Percentiles rank a stretch among this genome's conserved stretches.
Conservation (phyloP, 495 filamentous ascomycete genomes). For the Penicillium turbatum region DNA sequence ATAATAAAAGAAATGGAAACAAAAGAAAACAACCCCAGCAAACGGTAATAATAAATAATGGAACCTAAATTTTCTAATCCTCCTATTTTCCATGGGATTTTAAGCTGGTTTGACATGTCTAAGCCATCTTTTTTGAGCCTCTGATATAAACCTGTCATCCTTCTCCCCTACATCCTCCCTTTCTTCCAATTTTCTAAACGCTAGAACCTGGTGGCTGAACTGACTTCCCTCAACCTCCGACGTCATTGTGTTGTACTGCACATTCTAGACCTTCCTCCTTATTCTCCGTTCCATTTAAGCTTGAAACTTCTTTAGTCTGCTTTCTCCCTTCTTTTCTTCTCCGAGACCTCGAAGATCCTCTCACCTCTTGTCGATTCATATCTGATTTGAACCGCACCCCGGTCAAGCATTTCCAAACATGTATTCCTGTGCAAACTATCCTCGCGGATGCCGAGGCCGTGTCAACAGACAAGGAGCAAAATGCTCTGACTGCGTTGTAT, state of each 20-base stretch:
- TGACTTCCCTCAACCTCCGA: conserved; percentile 1
- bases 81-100: conserved; percentile 3
- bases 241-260: conserved; percentile 10
- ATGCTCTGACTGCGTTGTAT: conserved; percentile 47
- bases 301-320: background rate
- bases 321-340: conserved; percentile 1
- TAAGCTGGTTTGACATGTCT: conserved; percentile 9
- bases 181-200: background rate
- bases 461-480: conserved; percentile 42
- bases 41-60: conserved; percentile 28
- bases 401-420: conserved; percentile 22
- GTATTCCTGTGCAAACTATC: conserved; percentile 51
- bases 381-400: background rate
- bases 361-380: conserved; percentile 2
- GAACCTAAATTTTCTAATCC: conserved; percentile 25
- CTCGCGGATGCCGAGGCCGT: conserved; percentile 48
- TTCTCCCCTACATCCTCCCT: background rate
- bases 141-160: conserved; percentile 23
- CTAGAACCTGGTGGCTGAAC: conserved; percentile 4
- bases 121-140: conserved; percentile 20
- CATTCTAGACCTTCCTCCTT: conserved; percentile 5
- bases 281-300: conserved; percentile 6
- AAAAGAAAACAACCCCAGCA: conserved; percentile 18
- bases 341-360: background rate
- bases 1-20: conserved; percentile 8